Conservation (phyloP, 768 basidiomycete species). For the Boletus coccyginus region DNA sequence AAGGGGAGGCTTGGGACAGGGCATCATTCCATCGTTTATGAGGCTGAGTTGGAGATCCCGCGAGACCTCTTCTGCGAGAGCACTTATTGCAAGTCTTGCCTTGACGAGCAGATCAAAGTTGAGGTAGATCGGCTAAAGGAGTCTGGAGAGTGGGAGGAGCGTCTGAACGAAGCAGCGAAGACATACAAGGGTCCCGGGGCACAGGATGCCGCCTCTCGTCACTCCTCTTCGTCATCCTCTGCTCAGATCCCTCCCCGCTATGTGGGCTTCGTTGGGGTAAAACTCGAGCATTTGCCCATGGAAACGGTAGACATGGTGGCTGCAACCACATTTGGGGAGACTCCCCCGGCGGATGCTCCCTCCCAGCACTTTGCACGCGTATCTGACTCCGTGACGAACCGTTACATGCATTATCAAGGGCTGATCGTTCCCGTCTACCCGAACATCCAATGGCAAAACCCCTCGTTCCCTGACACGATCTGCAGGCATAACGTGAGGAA, state of each 20-base stretch:
- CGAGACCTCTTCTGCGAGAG: constrained; percentile 36
- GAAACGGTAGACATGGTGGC: background rate
- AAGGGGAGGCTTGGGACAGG: constrained; percentile 38
- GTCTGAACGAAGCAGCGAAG: background rate
- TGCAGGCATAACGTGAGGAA: constrained; percentile 9
- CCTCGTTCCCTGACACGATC: constrained; percentile 8
- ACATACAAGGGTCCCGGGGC: background rate
- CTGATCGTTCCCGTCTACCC: constrained; percentile 1
- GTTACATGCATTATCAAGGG: constrained; percentile 2
- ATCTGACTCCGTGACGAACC: background rate
- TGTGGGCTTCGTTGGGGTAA: constrained; percentile 8
- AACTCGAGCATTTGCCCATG: background rate
- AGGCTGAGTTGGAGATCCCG: constrained; percentile 51
- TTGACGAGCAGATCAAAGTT: constrained; percentile 29
- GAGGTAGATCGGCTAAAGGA: constrained; percentile 13
- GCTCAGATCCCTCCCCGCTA: background rate
- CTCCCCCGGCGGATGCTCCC: background rate
- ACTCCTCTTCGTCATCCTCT: background rate
- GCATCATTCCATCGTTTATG: constrained; percentile 49
- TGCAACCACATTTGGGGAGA: background rate
- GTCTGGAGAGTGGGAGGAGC: constrained; percentile 13
- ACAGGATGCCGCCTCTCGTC: background rate
- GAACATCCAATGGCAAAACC: constrained; percentile 19
- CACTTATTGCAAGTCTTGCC: constrained; percentile 39
- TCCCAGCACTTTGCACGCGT: background rate